A percentile compares a stretch with the other conserved stretches of the same genome.
These are phyloP conservation scores for Boehmeria nivea DNA, from an alignment of 306 rosid genomes.

Conservation along the genomic window DNA sequence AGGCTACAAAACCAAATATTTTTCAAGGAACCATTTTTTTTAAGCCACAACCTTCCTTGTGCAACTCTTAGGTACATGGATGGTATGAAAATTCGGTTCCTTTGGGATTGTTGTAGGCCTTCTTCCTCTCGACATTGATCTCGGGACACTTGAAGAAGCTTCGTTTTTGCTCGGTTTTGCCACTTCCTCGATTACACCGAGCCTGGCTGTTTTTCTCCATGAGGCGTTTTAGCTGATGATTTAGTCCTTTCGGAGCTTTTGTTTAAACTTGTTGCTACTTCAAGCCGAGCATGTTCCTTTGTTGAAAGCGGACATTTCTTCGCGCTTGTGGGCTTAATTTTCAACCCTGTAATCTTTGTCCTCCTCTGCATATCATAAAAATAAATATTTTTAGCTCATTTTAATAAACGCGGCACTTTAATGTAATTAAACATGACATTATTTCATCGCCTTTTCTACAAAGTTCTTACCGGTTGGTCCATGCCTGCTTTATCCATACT, in stretches of 20 bases:
- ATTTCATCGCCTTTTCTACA: no score
- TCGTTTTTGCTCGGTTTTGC: conserved; percentile 36
- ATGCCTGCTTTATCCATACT: conserved; percentile 19
- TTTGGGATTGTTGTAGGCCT: conserved; percentile 51
- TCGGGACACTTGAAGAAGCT: conserved; percentile 2
- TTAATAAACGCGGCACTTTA: no score
- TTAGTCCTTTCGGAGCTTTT: conserved; percentile 19
- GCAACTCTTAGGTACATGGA: conserved; percentile 55
- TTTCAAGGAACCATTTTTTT: neutral
- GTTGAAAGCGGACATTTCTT: no score
- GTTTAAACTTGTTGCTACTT: neutral
- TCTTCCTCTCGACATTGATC: conserved; percentile 37
- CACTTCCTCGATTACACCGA: conserved; percentile 37
- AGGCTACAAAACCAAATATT: no score
- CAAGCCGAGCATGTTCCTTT: no score
- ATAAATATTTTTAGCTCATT: no score
- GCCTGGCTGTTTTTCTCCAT: conserved; percentile 40
- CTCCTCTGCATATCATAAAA: no score
- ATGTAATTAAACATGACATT: no score
- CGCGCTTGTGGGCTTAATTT: no score
- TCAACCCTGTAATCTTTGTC: no score
- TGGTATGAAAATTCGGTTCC: conserved; percentile 61
- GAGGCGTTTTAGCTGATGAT: conserved; percentile 1
- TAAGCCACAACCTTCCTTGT: conserved; percentile 23
- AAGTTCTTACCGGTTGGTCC: conserved; percentile 35